Percentiles rank a stretch among this genome's conserved stretches.
Evolutionary conservation across 305 asterid genomes (phyloP).

Genomic region (Fraxinus latifolia): DNA sequence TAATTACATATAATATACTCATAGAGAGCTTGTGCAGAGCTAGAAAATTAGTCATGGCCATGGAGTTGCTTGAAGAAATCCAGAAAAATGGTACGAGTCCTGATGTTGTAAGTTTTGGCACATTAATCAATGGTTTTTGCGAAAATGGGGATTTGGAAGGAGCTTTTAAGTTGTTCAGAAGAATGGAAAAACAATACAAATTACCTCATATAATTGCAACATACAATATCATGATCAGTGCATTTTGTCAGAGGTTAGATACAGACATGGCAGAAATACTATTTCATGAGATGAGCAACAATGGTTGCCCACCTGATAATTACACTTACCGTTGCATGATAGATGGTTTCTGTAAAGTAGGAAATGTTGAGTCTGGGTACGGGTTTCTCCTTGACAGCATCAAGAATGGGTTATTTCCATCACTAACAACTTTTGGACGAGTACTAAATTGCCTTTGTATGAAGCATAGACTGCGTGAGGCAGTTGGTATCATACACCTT

Average conservation of each 20-base stretch:
- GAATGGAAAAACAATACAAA: conserved; percentile 53
- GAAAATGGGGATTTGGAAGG: conserved; percentile 61
- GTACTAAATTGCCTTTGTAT: conserved; percentile 74
- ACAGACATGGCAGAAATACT: conserved; percentile 57
- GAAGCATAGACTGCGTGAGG: conserved; percentile 63
- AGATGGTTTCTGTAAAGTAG: conserved; percentile 83
- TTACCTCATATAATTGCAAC: conserved; percentile 58
- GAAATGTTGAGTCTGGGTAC: conserved; percentile 54
- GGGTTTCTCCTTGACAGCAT: conserved; percentile 52
- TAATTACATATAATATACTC: conserved; percentile 77
- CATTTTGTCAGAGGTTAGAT: conserved; percentile 56
- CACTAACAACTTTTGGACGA: conserved; percentile 60
- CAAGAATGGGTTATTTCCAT: conserved; percentile 53
- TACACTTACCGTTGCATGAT: conserved; percentile 79
- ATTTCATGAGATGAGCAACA: conserved; percentile 53
- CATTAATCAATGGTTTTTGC: conserved; percentile 75
- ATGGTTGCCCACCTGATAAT: conserved; percentile 51
- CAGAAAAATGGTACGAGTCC: conserved; percentile 52
- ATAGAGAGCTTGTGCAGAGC: conserved; percentile 82
- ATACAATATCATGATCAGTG: conserved; percentile 66
- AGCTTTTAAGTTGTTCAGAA: conserved; percentile 55
- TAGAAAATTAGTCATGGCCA: conserved; percentile 49
- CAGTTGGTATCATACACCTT: conserved; percentile 55
- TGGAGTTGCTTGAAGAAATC: conserved; percentile 67
- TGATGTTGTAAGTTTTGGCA: conserved; percentile 67